phyloP scores from a whole-genome alignment of 345 rosid genomes.

The Camelina laxa region DNA sequence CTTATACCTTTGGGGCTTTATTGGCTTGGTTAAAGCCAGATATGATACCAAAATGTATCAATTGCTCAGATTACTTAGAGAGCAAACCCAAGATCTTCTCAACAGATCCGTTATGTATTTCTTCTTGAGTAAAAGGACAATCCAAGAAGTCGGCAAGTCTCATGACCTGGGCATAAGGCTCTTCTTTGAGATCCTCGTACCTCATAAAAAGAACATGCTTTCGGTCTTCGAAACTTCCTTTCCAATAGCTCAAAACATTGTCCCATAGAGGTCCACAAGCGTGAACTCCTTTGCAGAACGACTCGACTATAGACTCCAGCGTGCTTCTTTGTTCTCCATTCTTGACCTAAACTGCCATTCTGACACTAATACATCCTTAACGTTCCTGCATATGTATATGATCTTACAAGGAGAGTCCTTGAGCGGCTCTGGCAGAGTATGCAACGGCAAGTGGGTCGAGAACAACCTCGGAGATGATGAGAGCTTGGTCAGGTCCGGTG shows the following conservation, averaged over 20 bases:
- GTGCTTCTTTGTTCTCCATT: background rate
- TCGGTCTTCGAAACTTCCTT: slow-evolving; percentile 49
- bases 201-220: slow-evolving; percentile 48
- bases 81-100: slow-evolving; percentile 30
- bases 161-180: slow-evolving; percentile 33
- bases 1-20: too few relatives aligned
- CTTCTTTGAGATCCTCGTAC: slow-evolving; percentile 51
- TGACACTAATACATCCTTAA: background rate
- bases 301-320: slow-evolving; percentile 45
- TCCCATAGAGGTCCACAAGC: slow-evolving; percentile 59
- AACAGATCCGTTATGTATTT: slow-evolving; percentile 32
- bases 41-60: too few relatives aligned
- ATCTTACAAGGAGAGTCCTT: background rate
- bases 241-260: slow-evolving; percentile 54
- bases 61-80: background rate
- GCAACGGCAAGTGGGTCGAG: background rate
- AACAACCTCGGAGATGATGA: background rate
- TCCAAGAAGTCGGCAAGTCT: slow-evolving; percentile 50
- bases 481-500: background rate
- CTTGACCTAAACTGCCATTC: background rate
- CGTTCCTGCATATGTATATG: background rate
- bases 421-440: background rate
- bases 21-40: too few relatives aligned
- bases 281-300: slow-evolving; percentile 50
- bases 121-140: slow-evolving; percentile 48